These are phyloP conservation scores for Colletotrichum tropicale DNA, from an alignment of 2,329 filamentous ascomycete genomes.

Conservation along the genomic window DNA sequence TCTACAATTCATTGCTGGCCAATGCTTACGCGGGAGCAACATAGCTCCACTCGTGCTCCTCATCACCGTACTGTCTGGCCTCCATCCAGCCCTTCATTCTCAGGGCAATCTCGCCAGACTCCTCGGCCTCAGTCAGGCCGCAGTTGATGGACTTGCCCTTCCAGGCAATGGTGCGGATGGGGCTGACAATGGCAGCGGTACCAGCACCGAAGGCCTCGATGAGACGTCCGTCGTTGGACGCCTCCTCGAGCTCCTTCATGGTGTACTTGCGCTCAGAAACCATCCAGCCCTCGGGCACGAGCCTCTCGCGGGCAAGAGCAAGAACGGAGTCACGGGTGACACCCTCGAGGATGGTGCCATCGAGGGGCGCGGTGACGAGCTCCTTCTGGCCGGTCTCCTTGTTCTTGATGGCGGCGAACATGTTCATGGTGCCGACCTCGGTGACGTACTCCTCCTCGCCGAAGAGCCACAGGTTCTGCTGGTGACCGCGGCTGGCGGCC, in stretches of 20 bases:
- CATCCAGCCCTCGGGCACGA: constrained; percentile 86
- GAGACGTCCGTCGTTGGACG: constrained; percentile 81
- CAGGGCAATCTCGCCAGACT: constrained; percentile 85
- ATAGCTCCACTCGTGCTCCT: constrained; percentile 90
- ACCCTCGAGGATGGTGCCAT: constrained; percentile 95
- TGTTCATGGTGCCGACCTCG: constrained; percentile 98
- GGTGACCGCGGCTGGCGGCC: constrained; percentile 88
- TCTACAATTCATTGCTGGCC: constrained; percentile 2
- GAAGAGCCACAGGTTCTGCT: constrained; percentile 98
- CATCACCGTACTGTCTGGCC: constrained; percentile 91
- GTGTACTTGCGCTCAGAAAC: constrained; percentile 89
- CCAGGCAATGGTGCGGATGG: constrained; percentile 89
- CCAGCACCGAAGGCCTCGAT: constrained; percentile 94
- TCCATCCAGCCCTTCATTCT: constrained; percentile 98
- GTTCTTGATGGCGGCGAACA: constrained; percentile 87
- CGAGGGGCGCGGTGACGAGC: constrained; percentile 91
- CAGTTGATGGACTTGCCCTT: constrained; percentile 82
- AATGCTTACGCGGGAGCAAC: constrained; percentile 37
- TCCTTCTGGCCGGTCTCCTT: constrained; percentile 90
- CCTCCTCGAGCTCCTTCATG: constrained; percentile 84
- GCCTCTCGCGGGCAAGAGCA: constrained; percentile 80
- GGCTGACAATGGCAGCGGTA: constrained; percentile 92
- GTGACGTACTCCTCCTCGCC: constrained; percentile 95
- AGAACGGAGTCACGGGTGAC: constrained; percentile 93
- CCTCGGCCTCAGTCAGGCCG: constrained; percentile 78